Base-by-base conservation (phyloP, 805 yeast species). In the Schwanniomyces polymorphus region DNA sequence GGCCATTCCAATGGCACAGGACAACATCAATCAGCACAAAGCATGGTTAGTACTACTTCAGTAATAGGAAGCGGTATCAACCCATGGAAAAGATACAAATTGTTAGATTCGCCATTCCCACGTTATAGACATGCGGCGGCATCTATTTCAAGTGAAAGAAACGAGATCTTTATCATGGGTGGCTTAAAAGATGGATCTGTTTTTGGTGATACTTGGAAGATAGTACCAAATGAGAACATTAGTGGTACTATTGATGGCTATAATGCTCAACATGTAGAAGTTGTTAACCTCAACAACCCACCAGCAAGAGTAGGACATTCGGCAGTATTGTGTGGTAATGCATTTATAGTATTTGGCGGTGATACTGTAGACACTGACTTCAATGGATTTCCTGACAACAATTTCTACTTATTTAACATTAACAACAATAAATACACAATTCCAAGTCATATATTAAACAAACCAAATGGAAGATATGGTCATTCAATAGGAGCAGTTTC, bases 291-390 rank as follows among this genome's bases (percentile, higher is more conserved):
- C 43, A 84, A 87, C 43, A 81, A 89, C 14, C 97, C 97, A 2
- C 92, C 97, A 16, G 97, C 98, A 28, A 83, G 99, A 58, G 97
- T 92, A 6, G 98, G 98, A 3, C 99, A 94, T 67, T 89, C 97
- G 5, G 79, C 96, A 1, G 87, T 91, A 8, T 75, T 92, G 28
- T 85, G 96, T 50, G 99, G 98, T 11, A 92, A 91, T 61, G 98
- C 98, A 1, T 94, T 86, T 59, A 91, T 94, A 39, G 82, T 94
- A 11, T 92, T 89, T 67, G 99, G 98, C 29, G 99, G 99, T 59
- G 99, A 94, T 63, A 94, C 98, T 1, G 87, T 84, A 34, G 86
- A 84, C 43, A 85, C 91, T 29, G 90, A 86, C 60, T 79, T 79
- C 42, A 76, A 77, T 43, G 90, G 90, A 5, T 82, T 81, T 47